Conservation (phyloP, 1,284 basidiomycete species). For the Naganishia albida region DNA sequence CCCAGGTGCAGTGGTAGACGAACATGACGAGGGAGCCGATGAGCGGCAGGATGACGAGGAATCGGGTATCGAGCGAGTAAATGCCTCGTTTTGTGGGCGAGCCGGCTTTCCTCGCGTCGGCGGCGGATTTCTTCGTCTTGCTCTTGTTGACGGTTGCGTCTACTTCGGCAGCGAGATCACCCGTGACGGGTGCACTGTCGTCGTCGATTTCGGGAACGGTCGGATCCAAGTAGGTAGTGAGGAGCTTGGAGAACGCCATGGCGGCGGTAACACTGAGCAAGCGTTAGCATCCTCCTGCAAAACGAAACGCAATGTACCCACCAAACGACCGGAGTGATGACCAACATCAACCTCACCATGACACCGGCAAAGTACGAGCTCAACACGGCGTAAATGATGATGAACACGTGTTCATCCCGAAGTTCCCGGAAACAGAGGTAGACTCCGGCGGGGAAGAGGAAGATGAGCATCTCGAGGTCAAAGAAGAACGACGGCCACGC, state of each 20-base stretch:
- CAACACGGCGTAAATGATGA: conserved; percentile 96
- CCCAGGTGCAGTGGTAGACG: conserved; percentile 95
- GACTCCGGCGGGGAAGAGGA: conserved; percentile 96
- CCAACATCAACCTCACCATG: conserved; percentile 76
- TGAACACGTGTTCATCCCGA: conserved; percentile 95
- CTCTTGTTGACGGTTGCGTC: conserved; percentile 44
- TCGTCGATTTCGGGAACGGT: conserved; percentile 46
- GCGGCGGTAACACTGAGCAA: conserved; percentile 86
- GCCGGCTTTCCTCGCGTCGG: conserved; percentile 46
- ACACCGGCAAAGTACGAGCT: conserved; percentile 98
- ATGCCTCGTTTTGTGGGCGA: conserved; percentile 62
- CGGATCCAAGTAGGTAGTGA: conserved; percentile 84
- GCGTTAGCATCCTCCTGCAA: conserved; percentile 47
- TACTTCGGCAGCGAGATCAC: conserved; percentile 28
- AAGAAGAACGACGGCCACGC: conserved; percentile 99
- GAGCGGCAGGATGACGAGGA: conserved; percentile 75
- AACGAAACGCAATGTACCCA: conserved; percentile 18
- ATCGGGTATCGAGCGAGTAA: conserved; percentile 80
- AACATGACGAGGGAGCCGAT: conserved; percentile 81
- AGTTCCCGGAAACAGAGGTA: conserved; percentile 90
- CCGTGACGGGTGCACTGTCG: conserved; percentile 35
- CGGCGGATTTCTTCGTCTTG: conserved; percentile 64
- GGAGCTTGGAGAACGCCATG: conserved; percentile 81
- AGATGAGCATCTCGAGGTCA: conserved; percentile 96
- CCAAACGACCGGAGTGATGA: conserved; percentile 54